Percentiles rank a stretch among this genome's conserved stretches.
Evolutionary conservation across 129 eudicot genomes (phyloP).

Genomic region (Ambrosia trifida): DNA sequence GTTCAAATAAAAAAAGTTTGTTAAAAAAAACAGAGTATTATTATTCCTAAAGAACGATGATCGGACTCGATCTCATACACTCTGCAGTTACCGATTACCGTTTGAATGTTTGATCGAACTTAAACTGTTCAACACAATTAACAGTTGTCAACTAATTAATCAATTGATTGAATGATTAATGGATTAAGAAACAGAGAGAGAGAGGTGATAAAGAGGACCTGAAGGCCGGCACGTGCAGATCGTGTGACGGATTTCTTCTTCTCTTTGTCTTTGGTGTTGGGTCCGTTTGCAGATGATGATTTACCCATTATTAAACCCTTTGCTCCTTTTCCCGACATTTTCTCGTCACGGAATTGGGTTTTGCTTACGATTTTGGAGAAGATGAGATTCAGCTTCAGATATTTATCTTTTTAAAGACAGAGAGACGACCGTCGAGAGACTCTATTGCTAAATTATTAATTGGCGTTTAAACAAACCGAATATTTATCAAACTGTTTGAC

Average conservation of each 20-base stretch:
- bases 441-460: too few relatives aligned
- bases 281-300: constrained; percentile 28
- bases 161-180: neutral
- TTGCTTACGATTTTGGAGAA: too few relatives aligned
- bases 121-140: neutral
- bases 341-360: neutral
- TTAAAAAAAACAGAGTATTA: neutral
- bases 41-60: too few relatives aligned
- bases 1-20: too few relatives aligned
- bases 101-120: neutral
- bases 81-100: neutral
- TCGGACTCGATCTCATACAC: neutral
- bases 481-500: too few relatives aligned
- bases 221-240: constrained; percentile 79
- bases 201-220: constrained; percentile 48
- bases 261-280: constrained; percentile 51
- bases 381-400: too few relatives aligned
- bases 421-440: too few relatives aligned
- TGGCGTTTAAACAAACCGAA: too few relatives aligned
- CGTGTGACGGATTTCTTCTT: constrained; percentile 70
- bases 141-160: too few relatives aligned
- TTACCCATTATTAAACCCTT: constrained; percentile 66
- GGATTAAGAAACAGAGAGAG: neutral
- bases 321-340: constrained; percentile 75
- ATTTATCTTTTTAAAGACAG: too few relatives aligned